phyloP scores from a whole-genome alignment of 257 asterid species.

The Ilex asprella region DNA sequence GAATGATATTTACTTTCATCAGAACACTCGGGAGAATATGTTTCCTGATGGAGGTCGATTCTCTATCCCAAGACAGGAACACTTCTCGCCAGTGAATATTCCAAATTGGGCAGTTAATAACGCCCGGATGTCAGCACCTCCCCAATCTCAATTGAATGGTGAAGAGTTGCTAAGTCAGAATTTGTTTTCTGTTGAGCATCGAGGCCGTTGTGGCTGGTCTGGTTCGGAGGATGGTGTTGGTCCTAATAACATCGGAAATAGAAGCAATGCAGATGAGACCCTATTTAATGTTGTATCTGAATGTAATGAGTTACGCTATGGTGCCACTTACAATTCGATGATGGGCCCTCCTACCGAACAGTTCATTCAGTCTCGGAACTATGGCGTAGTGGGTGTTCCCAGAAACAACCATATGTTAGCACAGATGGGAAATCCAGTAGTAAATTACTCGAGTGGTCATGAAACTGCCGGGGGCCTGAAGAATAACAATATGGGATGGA shows the following conservation, averaged over 20 bases:
- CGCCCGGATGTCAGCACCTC: conserved; percentile 37
- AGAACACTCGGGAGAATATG: conserved; percentile 38
- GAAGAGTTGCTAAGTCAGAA: conserved; percentile 42
- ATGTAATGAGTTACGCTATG: conserved; percentile 48
- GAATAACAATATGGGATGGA: conserved; percentile 54
- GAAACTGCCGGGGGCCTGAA: conserved; percentile 34
- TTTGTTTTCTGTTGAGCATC: conserved; percentile 49
- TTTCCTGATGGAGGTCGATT: conserved; percentile 47
- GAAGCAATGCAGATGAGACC: conserved; percentile 58
- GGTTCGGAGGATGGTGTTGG: conserved; percentile 36
- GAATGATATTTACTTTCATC: conserved; percentile 47
- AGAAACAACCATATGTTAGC: conserved; percentile 42
- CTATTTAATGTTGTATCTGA: conserved; percentile 72
- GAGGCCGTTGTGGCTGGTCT: conserved; percentile 55
- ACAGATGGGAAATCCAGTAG: conserved; percentile 40
- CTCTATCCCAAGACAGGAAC: conserved; percentile 41
- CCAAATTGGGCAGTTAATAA: conserved; percentile 52
- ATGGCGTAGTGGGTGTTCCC: conserved; percentile 34
- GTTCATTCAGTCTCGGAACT: conserved; percentile 43
- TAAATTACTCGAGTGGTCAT: conserved; percentile 45
- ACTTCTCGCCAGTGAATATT: conserved; percentile 25
- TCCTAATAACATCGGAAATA: conserved; percentile 30
- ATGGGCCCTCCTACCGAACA: conserved; percentile 36
- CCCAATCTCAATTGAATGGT: conserved; percentile 42
- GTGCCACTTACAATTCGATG: conserved; percentile 29